Base-by-base conservation (phyloP, 345 rosid genomes). In the Eucalyptus virginea region DNA sequence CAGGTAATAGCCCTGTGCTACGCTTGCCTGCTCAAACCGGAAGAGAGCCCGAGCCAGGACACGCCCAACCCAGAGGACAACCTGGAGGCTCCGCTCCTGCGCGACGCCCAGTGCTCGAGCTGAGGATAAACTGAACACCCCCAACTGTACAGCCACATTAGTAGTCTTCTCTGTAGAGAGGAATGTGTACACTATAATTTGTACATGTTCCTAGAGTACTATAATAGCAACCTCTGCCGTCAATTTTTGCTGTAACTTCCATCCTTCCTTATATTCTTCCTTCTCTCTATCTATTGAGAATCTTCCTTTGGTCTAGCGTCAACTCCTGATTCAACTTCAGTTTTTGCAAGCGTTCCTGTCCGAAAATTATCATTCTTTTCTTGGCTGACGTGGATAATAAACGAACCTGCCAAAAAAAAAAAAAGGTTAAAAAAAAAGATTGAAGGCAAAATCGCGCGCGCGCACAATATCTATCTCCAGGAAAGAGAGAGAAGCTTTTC, bases 1-100 rank as follows among this genome's bases (percentile, higher is more conserved):
- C 90, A 90, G 91, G 88, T 88, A 26, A 65, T 90, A 72, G 88
- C 91, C 14, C 69, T 90, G 17, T 88, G 91, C 32, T 87, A 72
- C 42, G 91, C 91, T 30, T 88, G 90, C 88, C 60, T 72, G 86
- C 91, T 90, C 42, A 88, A 90, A 77, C 62, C 83, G 16, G 88
- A 88, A 19, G 89, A 58, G 47, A 40, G 52, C 18, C 54, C 85
- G 69, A 11, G 44, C 65, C 42, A 15, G 87, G 44, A 54, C 42
- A 48, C 9, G 42, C 45, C 58, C 11, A 4, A 58, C 81, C 21
- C 62, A 17, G 90, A 86, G 13, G 88, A 88, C 62, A 83, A 88
- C 81, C 37, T 86, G 21, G 89, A 90, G 86, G 91, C 89, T 11
- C 89, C 91, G 30, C 89, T 90, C 50, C 58, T 88, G 26, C 37